A percentile compares a stretch with the other conserved stretches of the same genome.
These are phyloP conservation scores for Talaromyces sp. DNA, from an alignment of 2,329 filamentous ascomycete genomes.

Conservation along the genomic window DNA sequence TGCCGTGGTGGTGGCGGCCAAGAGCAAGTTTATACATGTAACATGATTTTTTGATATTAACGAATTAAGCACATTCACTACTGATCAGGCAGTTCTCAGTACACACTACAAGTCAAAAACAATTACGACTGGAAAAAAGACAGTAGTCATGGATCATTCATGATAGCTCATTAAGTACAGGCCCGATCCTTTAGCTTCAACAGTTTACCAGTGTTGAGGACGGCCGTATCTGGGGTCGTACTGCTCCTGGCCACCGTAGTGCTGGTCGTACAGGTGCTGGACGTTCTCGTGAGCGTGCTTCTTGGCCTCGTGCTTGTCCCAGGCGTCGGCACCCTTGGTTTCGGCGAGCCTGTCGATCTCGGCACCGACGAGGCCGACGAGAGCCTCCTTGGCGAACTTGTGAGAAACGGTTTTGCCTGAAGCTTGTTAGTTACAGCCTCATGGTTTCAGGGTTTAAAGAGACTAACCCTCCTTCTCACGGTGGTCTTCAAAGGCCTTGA, in stretches of 20 bases:
- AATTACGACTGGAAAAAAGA: background rate
- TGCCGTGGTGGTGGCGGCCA: background rate
- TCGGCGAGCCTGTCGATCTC: conserved; percentile 73
- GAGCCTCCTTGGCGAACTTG: conserved; percentile 69
- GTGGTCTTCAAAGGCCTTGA: conserved; percentile 73
- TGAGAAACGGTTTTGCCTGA: conserved; percentile 68
- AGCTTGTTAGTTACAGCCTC: background rate
- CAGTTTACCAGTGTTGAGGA: conserved; percentile 12
- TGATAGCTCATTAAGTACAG: background rate
- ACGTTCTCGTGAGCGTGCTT: conserved; percentile 55
- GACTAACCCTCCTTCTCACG: conserved; percentile 62
- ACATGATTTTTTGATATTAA: background rate
- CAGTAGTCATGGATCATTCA: background rate
- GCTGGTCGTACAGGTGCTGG: conserved; percentile 57
- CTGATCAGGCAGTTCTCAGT: background rate
- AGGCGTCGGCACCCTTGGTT: conserved; percentile 60
- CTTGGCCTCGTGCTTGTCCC: conserved; percentile 56
- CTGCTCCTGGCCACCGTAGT: conserved; percentile 50
- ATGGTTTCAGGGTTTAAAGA: background rate
- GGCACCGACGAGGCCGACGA: conserved; percentile 66
- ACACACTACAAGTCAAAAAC: background rate
- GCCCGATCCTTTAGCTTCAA: background rate
- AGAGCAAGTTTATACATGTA: background rate
- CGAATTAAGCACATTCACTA: background rate
- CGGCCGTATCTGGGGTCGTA: conserved; percentile 46